A percentile compares a stretch with the other conserved stretches of the same genome.
phyloP scores from a whole-genome alignment of 2,329 filamentous ascomycete genomes.

The Xylariales sp. region DNA sequence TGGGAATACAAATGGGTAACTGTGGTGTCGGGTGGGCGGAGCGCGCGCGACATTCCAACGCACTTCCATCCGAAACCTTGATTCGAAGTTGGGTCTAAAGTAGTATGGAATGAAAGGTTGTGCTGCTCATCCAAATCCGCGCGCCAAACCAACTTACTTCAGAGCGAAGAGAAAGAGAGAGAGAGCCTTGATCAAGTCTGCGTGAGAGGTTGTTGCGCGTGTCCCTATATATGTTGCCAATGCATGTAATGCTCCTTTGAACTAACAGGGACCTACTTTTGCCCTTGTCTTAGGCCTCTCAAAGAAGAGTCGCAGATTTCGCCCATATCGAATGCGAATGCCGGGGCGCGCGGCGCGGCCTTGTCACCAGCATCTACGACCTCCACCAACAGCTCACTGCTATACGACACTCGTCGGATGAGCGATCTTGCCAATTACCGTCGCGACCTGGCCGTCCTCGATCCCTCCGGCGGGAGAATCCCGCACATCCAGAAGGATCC shows the following conservation, averaged over 20 bases:
- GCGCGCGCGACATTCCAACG: not conserved
- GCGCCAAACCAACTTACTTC: no score
- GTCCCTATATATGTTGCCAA: no score
- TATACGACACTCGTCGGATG: slow-evolving; percentile 49
- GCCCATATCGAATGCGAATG: slow-evolving; percentile 33
- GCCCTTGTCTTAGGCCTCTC: slow-evolving; percentile 24
- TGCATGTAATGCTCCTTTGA: no score
- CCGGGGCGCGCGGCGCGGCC: slow-evolving; percentile 21
- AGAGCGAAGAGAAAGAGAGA: no score
- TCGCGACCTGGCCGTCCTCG: slow-evolving; percentile 65
- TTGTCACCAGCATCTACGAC: slow-evolving; percentile 37
- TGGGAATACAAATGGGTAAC: no score
- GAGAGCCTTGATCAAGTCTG: no score
- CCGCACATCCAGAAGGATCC: slow-evolving; percentile 57
- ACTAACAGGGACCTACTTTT: slow-evolving; percentile 27
- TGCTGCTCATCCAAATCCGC: no score
- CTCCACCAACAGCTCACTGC: slow-evolving; percentile 41
- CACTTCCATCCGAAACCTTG: slow-evolving; percentile 7
- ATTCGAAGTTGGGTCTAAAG: not conserved
- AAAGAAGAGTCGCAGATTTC: slow-evolving; percentile 43
- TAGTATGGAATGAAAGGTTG: no score
- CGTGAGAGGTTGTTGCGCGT: no score
- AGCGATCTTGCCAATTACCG: slow-evolving; percentile 66
- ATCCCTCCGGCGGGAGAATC: slow-evolving; percentile 52
- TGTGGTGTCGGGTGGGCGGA: not conserved